Evolutionary conservation across 257 asterid genomes (phyloP), one percentile per base, ranked within the genome.

Genomic region (Petrea volubilis): DNA sequence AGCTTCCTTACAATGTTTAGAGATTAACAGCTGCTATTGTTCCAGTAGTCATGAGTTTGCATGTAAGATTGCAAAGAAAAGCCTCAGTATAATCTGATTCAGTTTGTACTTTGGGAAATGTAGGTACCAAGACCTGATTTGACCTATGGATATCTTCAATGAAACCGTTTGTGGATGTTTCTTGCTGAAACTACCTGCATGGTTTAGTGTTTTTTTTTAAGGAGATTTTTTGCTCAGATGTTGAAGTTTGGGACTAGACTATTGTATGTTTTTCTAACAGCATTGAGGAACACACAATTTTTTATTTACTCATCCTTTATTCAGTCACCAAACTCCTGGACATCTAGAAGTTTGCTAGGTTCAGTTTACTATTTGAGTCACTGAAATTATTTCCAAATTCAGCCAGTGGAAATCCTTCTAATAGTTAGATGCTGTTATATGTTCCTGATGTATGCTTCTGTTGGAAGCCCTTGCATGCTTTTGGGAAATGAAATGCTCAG

Each of bases 341-440:
- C n/a, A 43, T 60, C 23, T 71, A 23, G 50, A 28, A 51, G 64
- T 38, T 23, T 41, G 40, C 38, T 47, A 40, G 46, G 47, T 73
- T 64, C 20, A 20, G 57, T 33, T 38, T 67, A 40, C 44, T 57
- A 62, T 55, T 47, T 65, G 41, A 38, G 50, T 63, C 11, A 5
- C 18, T 60, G 55, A 24, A n/a, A 13, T 56, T 27, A 47, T 27
- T 71, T 59, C 41, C 11, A 34, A 20, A 6, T 41, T 23, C 60
- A 59, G 65, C 67, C 29, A 28, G 13, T 18, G 46, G 64, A 60
- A 58, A 64, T 59, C 18, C 60, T 64, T 49, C 27, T 10, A 38
- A 10, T n/a, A 25, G 15, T n/a, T 58, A 6, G 7, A 5, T 67
- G 24, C 12, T 38, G 6, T 33, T 53, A 6, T 55, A 34, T 34